Evolutionary conservation across 1,139 yeast species (phyloP), one percentile per base, ranked within the genome.

Genomic region (Pichia sp.): DNA sequence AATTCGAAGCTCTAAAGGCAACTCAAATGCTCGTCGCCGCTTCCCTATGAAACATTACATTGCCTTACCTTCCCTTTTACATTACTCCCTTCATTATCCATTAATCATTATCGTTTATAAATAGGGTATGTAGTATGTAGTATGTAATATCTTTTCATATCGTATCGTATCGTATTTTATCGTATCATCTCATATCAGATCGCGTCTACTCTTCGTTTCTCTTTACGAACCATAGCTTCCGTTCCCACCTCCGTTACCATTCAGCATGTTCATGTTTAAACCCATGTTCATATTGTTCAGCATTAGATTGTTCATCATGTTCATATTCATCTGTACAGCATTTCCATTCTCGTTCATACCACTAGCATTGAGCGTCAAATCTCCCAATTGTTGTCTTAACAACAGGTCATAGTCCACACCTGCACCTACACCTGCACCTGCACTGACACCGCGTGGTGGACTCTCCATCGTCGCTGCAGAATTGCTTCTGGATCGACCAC

Each of bases 1-100:
- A 91, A 58, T 91, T 82, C 58, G 96, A 91, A 64, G 97, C 98
- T 2, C 73, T 91, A 55, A 85, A 84, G 59, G 87, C 97, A 1
- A 85, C 96, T 17, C 98, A 93, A 65, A 74, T 81, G 41, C 74
- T 91, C 53, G 94, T 91, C 40, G 86, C 96, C 7, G 88, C 85
- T 50, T 68, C 80, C 12, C 63, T 72, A 27, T 52, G 41, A 27
- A 2, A 10, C 3, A 2, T 9, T 3, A 9, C 10, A 12, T 25
- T 3, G 8, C 10, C 6, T 25, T n/a, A n/a, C n/a, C n/a, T n/a
- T n/a, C n/a, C n/a, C n/a, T n/a, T n/a, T n/a, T n/a, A n/a, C n/a
- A n/a, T n/a, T n/a, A n/a, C n/a, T n/a, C n/a, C n/a, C n/a, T n/a
- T n/a, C n/a, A n/a, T n/a, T n/a, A n/a, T n/a, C n/a, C n/a, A n/a